Base-by-base conservation (phyloP, 345 rosid species). In the Moricandia arvensis region DNA sequence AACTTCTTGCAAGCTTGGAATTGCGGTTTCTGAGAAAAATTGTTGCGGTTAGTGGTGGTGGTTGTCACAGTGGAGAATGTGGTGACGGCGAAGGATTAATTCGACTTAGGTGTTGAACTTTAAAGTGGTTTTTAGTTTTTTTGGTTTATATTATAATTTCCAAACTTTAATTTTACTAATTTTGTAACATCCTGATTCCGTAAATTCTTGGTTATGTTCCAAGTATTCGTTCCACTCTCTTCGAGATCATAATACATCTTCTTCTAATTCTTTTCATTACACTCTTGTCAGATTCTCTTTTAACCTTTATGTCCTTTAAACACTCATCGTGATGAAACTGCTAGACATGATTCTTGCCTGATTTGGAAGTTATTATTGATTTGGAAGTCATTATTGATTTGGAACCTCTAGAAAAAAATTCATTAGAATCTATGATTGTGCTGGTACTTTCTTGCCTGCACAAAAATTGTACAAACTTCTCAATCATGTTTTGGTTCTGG, bases 1-100 rank as follows among this genome's bases (percentile, higher is more conserved):
- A 43, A 26, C 58, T 15, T 58, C 66, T 27, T 71, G 74, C 16
- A 30, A 41, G 11, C 74, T 71, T 59, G 57, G n/a, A n/a, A n/a
- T n/a, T n/a, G n/a, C n/a, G n/a, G n/a, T n/a, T n/a, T n/a, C n/a
- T n/a, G n/a, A n/a, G n/a, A n/a, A n/a, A n/a, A n/a, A n/a, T n/a
- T n/a, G n/a, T n/a, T n/a, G n/a, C n/a, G n/a, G n/a, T n/a, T 38
- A 5, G 47, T 38, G 47, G 47, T 38, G 47, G 47, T 38, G n/a
- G 47, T 38, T 38, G n/a, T 38, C 47, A n/a, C 47, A 9, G 47
- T 13, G 47, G 47, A 11, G 47, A 38, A 10, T 38, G 47, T 38
- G 13, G 47, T 38, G 47, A 38, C 47, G 47, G n/a, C 47, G 5
- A n/a, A 38, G 47, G 47, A 38, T 38, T 38, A 38, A 35, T 35